Conservation (phyloP, 805 yeast genomes). For the Starmera pachycereana region DNA sequence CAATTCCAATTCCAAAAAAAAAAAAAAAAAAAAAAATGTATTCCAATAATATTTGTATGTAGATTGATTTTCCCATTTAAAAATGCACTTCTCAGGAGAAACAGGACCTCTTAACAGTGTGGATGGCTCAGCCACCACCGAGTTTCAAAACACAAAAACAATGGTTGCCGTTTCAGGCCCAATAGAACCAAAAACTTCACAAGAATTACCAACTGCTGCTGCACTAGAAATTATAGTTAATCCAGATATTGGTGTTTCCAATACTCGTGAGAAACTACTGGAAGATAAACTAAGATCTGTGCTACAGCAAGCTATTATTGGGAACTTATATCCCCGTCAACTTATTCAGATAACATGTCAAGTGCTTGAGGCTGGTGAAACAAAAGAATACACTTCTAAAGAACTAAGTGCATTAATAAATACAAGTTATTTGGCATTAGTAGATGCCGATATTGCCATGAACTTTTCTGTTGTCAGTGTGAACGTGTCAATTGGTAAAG, state of each 20-base stretch:
- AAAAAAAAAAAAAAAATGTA: too few relatives aligned
- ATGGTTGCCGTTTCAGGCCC: constrained; percentile 86
- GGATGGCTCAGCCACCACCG: constrained; percentile 70
- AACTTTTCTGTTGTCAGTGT: constrained; percentile 51
- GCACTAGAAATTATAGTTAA: constrained; percentile 70
- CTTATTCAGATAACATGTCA: constrained; percentile 62
- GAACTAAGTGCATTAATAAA: constrained; percentile 36
- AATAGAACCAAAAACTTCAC: constrained; percentile 70
- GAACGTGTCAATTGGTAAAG: constrained; percentile 30
- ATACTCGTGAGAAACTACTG: constrained; percentile 63
- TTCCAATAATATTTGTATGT: too few relatives aligned
- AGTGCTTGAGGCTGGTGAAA: constrained; percentile 43
- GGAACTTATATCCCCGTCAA: constrained; percentile 69
- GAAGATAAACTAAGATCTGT: constrained; percentile 63
- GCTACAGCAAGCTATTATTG: constrained; percentile 47
- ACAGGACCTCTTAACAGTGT: constrained; percentile 37
- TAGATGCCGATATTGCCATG: constrained; percentile 73
- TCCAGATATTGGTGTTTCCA: constrained; percentile 69
- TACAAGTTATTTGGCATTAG: constrained; percentile 59
- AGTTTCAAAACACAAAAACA: constrained; percentile 42
- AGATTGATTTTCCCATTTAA: too few relatives aligned
- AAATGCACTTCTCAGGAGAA: background rate
- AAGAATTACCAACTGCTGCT: constrained; percentile 73
- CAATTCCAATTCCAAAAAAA: too few relatives aligned
- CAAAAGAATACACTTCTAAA: constrained; percentile 17